Percentiles rank a stretch among this genome's conserved stretches.
Conservation (phyloP, 257 asterid genomes). For the Ophiorrhiza pumila region DNA sequence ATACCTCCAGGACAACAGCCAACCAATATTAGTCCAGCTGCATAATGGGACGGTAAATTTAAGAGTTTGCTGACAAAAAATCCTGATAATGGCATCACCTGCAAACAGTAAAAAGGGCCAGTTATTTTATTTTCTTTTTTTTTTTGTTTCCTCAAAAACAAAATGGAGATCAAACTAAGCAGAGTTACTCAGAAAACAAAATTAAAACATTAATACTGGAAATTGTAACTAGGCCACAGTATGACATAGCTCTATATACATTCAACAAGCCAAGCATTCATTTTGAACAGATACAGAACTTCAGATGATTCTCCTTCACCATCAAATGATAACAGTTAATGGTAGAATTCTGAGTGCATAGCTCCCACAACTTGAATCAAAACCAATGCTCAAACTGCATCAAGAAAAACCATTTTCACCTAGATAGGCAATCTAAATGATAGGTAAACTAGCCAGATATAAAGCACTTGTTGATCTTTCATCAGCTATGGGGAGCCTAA, state of each 20-base stretch:
- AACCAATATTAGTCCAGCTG: conserved; percentile 88
- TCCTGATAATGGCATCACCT: conserved; percentile 91
- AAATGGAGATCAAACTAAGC: not conserved
- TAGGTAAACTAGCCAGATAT: not conserved
- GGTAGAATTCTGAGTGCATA: not conserved
- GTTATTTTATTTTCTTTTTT: not conserved
- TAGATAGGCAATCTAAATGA: not conserved
- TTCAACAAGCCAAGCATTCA: not conserved
- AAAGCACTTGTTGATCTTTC: not conserved
- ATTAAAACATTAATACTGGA: not conserved
- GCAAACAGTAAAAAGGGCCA: conserved; percentile 16
- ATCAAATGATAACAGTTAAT: not conserved
- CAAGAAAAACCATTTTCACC: not conserved
- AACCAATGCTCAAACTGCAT: no score
- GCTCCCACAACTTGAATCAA: not conserved
- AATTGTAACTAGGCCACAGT: not conserved
- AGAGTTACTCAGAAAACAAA: not conserved
- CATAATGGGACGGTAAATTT: conserved; percentile 79
- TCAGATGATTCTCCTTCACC: not conserved
- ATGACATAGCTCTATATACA: not conserved
- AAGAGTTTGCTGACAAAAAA: conserved; percentile 81
- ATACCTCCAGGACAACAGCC: conserved; percentile 98
- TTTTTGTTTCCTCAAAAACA: not conserved
- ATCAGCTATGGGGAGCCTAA: not conserved
- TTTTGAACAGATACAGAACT: not conserved